Percentiles rank a stretch among this genome's conserved stretches.
Evolutionary conservation across 1,139 yeast genomes (phyloP).

Genomic region (Taphrina populina): DNA sequence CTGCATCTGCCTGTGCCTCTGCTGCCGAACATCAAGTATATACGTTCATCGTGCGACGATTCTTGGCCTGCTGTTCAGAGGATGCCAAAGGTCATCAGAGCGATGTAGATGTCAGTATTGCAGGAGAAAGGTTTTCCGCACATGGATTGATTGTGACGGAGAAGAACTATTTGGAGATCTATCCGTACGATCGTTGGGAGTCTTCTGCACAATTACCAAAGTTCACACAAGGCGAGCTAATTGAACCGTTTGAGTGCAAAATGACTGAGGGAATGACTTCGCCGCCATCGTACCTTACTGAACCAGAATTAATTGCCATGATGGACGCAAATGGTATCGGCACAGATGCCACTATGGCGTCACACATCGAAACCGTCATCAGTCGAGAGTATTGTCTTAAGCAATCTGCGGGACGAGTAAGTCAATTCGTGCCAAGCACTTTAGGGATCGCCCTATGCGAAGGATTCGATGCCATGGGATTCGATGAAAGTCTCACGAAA

Average conservation of each 20-base stretch:
- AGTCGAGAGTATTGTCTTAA: slow-evolving; percentile 66
- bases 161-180: slow-evolving; percentile 75
- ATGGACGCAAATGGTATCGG: slow-evolving; percentile 99
- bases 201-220: slow-evolving; percentile 63
- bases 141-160: slow-evolving; percentile 71
- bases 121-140: slow-evolving; percentile 65
- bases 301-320: slow-evolving; percentile 81
- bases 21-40: slow-evolving; percentile 68
- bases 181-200: slow-evolving; percentile 77
- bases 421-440: slow-evolving; percentile 65
- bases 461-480: slow-evolving; percentile 78
- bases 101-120: slow-evolving; percentile 70
- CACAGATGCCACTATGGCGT: slow-evolving; percentile 98
- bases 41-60: slow-evolving; percentile 81
- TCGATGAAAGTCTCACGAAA: slow-evolving; percentile 73
- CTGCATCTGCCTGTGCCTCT: slow-evolving; percentile 48
- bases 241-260: slow-evolving; percentile 56
- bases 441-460: slow-evolving; percentile 85
- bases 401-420: slow-evolving; percentile 38
- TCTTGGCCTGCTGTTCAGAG: slow-evolving; percentile 85
- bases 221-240: slow-evolving; percentile 57
- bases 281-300: slow-evolving; percentile 83
- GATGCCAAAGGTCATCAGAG: slow-evolving; percentile 82
- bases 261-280: slow-evolving; percentile 73
- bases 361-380: slow-evolving; percentile 81